Evolutionary conservation across 192 early-diverging fungal genomes (phyloP), one percentile per base, ranked within the genome.

Genomic region (Linnemannia schmuckeri): DNA sequence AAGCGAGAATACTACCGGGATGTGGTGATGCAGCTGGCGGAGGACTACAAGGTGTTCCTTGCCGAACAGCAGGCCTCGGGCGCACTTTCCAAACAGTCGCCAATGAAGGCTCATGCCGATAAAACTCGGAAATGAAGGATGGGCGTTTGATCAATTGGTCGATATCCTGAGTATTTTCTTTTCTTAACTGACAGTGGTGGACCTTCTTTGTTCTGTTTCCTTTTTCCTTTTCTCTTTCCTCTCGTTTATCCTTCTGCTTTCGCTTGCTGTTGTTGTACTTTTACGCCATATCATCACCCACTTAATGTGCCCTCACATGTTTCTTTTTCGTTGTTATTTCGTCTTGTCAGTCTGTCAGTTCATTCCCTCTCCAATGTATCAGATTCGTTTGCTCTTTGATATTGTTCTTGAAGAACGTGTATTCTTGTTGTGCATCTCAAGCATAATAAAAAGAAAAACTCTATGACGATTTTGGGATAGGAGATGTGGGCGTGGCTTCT

Each of bases 1-100:
- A 85, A 85, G 46, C 73, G 83, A 6, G 73, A 85, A 33, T 44
- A 77, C 2, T 85, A 80, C 70, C 73, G 74, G 5, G 68, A 85
- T 17, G 61, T 85, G 30, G 78, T 85, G 40, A 24, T 63, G 40
- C 37, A 70, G 15, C n/a, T 85, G 15, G 55, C 78, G 18, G 77
- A 71, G 24, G 37, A 85, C 37, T 85, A 85, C 74, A 73, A 83
- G 24, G 61, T 33, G 30, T 33, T 12, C 33, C 61, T 66, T 66
- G 61, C 61, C 12, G 61, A 33, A 2, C 61, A 33, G 30, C 30
- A 66, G 30, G 10, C 7, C 3, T 6, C 42, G 52, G 17, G 20
- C 20, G 9, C 46, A 41, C 1, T 18, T 24, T 38, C 68, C 2
- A 12, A 12, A 30, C 27, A 69, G 7, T 70, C 35, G 38, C 17